phyloP scores from a whole-genome alignment of 2,329 filamentous ascomycete genomes.

The Neofusicoccum parvum region DNA sequence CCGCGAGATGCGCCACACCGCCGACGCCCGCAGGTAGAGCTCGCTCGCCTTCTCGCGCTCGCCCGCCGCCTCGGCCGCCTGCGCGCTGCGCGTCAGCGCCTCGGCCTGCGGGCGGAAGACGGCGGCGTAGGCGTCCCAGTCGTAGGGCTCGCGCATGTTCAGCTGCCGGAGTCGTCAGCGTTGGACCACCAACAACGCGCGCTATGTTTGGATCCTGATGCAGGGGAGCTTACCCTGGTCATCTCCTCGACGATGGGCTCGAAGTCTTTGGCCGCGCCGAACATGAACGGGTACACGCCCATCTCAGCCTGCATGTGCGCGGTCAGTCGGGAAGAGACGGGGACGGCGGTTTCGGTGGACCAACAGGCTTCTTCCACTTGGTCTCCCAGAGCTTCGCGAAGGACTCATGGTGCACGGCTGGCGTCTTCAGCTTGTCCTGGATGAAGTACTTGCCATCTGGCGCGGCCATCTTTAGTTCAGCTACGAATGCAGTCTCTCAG shows the following conservation, averaged over 20 bases:
- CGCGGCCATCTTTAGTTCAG: constrained; percentile 39
- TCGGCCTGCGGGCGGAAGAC: constrained; percentile 63
- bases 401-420: constrained; percentile 50
- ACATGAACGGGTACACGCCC: constrained; percentile 74
- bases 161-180: constrained; percentile 36
- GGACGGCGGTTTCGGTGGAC: constrained; percentile 26
- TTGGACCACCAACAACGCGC: too few relatives aligned
- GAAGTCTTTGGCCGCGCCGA: constrained; percentile 69
- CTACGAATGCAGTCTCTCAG: background rate
- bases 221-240: constrained; percentile 49
- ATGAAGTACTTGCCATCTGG: constrained; percentile 49
- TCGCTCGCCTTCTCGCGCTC: constrained; percentile 59
- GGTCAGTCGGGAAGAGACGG: background rate
- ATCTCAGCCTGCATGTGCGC: constrained; percentile 45
- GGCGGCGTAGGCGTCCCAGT: constrained; percentile 65
- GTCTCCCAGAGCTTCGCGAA: constrained; percentile 66
- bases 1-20: constrained; percentile 72
- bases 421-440: constrained; percentile 46
- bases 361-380: constrained; percentile 71
- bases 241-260: constrained; percentile 67
- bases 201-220: too few relatives aligned
- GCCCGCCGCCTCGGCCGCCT: constrained; percentile 52
- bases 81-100: constrained; percentile 56
- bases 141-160: constrained; percentile 65
- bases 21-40: constrained; percentile 68